These are phyloP conservation scores for Trypanosoma avium DNA, from an alignment of 208 protist genomes.

Conservation along the genomic window DNA sequence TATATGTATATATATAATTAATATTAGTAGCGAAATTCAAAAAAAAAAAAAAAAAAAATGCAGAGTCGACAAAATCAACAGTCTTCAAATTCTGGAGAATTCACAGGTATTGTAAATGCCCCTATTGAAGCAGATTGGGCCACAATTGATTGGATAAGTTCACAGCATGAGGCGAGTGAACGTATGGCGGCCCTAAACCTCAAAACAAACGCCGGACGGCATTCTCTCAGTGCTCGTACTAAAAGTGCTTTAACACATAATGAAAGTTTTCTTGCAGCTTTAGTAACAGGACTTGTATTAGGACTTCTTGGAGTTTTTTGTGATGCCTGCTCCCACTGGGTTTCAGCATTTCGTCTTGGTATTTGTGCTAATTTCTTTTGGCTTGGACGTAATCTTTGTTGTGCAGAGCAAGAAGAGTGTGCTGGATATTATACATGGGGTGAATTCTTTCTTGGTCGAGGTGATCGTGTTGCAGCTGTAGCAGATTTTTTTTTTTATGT, in stretches of 20 bases:
- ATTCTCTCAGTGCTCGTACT: slow-evolving; percentile 4
- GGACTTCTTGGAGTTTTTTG: slow-evolving; percentile 61
- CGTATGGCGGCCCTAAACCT: slow-evolving; percentile 26
- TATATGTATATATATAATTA: slow-evolving; percentile 1
- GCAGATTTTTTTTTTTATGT: slow-evolving; percentile 64
- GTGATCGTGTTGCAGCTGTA: slow-evolving; percentile 34
- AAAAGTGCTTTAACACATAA: slow-evolving; percentile 28
- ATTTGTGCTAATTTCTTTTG: slow-evolving; percentile 71
- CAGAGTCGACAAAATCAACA: not conserved
- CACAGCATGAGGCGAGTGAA: slow-evolving; percentile 41
- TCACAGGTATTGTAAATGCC: slow-evolving; percentile 25
- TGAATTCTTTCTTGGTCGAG: slow-evolving; percentile 58
- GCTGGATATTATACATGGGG: slow-evolving; percentile 60
- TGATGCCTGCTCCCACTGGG: slow-evolving; percentile 64
- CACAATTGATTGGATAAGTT: slow-evolving; percentile 68
- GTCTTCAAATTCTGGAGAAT: not conserved
- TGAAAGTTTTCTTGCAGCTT: slow-evolving; percentile 43
- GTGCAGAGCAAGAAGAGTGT: slow-evolving; percentile 41
- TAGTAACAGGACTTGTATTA: slow-evolving; percentile 42
- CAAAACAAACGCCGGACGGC: not conserved
- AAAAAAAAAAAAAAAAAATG: not conserved
- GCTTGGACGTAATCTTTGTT: slow-evolving; percentile 52
- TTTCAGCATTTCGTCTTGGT: slow-evolving; percentile 52
- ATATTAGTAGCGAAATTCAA: not conserved
- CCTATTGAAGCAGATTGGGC: slow-evolving; percentile 56